Base-by-base conservation (phyloP, 345 rosid species). In the Jatropha curcas region DNA sequence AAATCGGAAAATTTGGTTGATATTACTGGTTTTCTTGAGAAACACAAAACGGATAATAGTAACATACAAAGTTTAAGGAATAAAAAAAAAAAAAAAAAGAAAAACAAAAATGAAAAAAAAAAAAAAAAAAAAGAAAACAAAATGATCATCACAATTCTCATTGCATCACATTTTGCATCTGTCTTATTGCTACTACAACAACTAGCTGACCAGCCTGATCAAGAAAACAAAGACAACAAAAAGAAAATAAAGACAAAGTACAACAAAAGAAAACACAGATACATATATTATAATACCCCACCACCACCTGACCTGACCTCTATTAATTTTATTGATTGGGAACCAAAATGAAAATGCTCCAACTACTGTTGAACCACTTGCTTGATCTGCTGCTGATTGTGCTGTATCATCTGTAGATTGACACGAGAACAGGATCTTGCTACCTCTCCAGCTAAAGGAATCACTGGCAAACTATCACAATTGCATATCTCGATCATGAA, bases 401-500 rank as follows among this genome's bases (percentile, higher is more conserved):
- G 56, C 41, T 48, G 70, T 1, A 43, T 62, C 25, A 4, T 55
- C 1, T 63, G 65, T 0, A 70, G 70, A 37, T 76, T 76, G 1
- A 76, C 24, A 6, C 16, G 64, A 16, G 79, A 76, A 12, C 79
- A 76, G 1, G 79, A 41, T 3, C 65, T 72, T 5, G 50, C 70
- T 31, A 70, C 17, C 24, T 76, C 74, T 2, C 79, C 74, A 1
- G 34, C 80, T 2, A 83, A 71, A 17, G 86, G 86, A 30, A 83
- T 43, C 46, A 83, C 77, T 0, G 86, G 86, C 31, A 83, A 75
- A n/a, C 61, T 77, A 33, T 83, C 86, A 10, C 86, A 83, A 50
- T 80, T 72, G 82, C 86, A 83, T 17, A 83, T 77, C 79, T 83
- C 86, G 8, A 83, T 24, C 86, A 83, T 83, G 73, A 77, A 80